Evolutionary conservation across 495 filamentous ascomycete genomes (phyloP).

Genomic region (Aspergillus haitiensis): DNA sequence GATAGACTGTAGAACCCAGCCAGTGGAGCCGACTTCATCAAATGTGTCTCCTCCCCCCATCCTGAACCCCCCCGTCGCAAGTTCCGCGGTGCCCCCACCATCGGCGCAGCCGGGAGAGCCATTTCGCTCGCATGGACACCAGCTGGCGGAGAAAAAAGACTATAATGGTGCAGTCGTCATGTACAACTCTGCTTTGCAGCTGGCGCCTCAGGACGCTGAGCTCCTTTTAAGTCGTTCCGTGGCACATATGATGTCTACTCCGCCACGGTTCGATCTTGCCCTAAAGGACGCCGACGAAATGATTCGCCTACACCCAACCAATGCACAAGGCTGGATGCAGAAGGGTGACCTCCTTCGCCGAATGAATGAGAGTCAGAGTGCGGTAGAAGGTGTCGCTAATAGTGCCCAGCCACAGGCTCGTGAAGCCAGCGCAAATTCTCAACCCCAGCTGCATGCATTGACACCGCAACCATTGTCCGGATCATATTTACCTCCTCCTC

Average conservation of each 20-base stretch:
- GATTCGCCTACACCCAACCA: background rate
- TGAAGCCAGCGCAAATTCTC: too few species aligned
- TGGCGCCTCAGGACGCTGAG: background rate
- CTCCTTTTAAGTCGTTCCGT: conserved; percentile 1
- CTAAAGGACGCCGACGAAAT: background rate
- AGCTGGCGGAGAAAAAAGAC: background rate
- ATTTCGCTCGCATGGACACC: background rate
- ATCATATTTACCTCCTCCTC: too few species aligned
- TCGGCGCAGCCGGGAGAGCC: background rate
- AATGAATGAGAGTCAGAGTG: too few species aligned
- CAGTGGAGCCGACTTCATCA: background rate
- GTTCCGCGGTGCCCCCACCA: too few species aligned
- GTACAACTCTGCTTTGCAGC: conserved; percentile 3
- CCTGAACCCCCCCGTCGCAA: background rate
- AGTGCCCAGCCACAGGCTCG: too few species aligned
- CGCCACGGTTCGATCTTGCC: background rate
- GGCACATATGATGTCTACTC: conserved; percentile 4
- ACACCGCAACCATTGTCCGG: too few species aligned
- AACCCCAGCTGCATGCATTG: too few species aligned
- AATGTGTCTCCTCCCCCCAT: background rate
- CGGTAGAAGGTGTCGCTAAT: too few species aligned
- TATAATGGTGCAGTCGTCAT: conserved; percentile 1
- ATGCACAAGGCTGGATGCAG: background rate
- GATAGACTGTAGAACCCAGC: too few species aligned
- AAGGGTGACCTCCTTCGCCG: background rate